Evolutionary conservation across 1,284 basidiomycete species (phyloP), one percentile per base, ranked within the genome.

Genomic region (Malassezia slooffiae): DNA sequence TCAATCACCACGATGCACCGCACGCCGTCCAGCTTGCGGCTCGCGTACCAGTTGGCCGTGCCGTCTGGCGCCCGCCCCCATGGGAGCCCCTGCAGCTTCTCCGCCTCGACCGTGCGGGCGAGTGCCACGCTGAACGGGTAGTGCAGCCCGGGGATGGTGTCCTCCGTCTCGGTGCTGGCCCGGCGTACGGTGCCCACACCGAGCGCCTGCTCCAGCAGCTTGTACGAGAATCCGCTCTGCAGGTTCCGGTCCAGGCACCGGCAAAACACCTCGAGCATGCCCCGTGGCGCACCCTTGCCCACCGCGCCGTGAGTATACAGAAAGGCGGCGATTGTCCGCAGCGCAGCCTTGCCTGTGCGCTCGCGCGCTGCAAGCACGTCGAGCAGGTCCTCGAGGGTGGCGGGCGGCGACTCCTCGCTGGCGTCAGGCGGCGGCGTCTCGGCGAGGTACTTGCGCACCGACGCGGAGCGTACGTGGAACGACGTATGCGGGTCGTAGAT

Each of bases 171-270:
- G n/a, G n/a, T n/a, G n/a, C n/a, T n/a, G n/a, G n/a, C n/a, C n/a
- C n/a, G n/a, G n/a, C n/a, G n/a, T n/a, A n/a, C n/a, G n/a, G n/a
- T n/a, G n/a, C n/a, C n/a, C n/a, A n/a, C n/a, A n/a, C n/a, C n/a
- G 15, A 57, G 47, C 4, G 55, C 46, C 28, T 43, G 43, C 23
- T 44, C 38, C 27, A 58, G 22, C 2, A 53, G 52, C n/a, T 39
- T 34, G 15, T 49, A 46, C 3, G 48, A 39, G n/a, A 62, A 44
- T 3, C 60, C 60, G 3, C 47, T 48, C 34, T 56, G 50, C 26
- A 62, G 50, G 22, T 60, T 59, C 24, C 60, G 55, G 17, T 62
- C 60, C 9, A 62, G 37, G 34, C 57, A 60, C 7, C 60, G 50
- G 29, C 46, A 55, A 24, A 62, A 58, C 17, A 57, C 40, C 13